These are phyloP conservation scores for Diplodia seriata DNA, from an alignment of 2,329 filamentous ascomycete genomes.

Conservation along the genomic window DNA sequence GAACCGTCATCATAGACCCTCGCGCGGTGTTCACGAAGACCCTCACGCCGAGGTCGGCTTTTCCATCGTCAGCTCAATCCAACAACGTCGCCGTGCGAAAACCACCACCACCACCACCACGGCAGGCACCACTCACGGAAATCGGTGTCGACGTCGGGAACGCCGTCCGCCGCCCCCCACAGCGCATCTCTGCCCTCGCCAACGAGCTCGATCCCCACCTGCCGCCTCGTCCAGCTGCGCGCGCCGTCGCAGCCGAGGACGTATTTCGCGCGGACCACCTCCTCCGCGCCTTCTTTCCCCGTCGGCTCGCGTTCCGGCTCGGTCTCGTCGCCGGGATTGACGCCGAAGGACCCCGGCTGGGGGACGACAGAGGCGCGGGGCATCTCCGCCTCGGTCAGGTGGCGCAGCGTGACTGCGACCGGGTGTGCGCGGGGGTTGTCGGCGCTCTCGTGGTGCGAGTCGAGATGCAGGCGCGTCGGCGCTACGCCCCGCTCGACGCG, in stretches of 20 bases:
- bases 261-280: background rate
- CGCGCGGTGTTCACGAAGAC: conserved; percentile 64
- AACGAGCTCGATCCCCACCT: background rate
- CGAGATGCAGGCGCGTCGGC: background rate
- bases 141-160: background rate
- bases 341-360: background rate
- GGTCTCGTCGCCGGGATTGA: background rate
- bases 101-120: too few species aligned
- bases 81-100: too few species aligned
- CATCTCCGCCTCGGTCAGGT: background rate
- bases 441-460: background rate
- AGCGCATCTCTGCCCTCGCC: background rate
- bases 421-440: background rate
- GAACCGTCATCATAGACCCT: conserved; percentile 70
- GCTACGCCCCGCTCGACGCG: background rate
- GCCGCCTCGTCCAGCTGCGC: background rate
- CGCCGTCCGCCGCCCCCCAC: background rate
- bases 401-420: background rate
- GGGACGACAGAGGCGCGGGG: background rate
- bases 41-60: conserved; percentile 62
- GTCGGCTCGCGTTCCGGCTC: background rate
- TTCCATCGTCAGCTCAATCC: background rate
- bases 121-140: background rate
- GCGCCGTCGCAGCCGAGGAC: background rate
- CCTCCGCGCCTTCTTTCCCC: background rate